Evolutionary conservation across 2,329 filamentous ascomycete genomes (phyloP).

Genomic region (Xylaria arbuscula): DNA sequence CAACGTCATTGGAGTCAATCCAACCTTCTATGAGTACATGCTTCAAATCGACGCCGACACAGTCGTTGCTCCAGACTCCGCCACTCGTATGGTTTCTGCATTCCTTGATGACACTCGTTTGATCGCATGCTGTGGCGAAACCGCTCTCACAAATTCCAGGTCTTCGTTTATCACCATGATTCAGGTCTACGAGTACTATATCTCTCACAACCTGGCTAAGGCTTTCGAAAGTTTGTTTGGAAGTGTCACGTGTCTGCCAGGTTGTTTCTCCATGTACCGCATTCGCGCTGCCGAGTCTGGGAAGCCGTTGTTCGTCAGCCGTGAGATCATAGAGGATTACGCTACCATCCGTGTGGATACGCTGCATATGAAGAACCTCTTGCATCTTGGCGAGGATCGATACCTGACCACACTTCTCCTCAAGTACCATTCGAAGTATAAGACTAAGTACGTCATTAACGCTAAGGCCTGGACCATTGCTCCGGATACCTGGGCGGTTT

Average conservation of each 20-base stretch:
- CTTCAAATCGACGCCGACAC: slow-evolving; percentile 98
- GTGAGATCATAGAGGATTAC: slow-evolving; percentile 89
- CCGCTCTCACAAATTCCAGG: slow-evolving; percentile 91
- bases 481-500: slow-evolving; percentile 92
- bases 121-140: slow-evolving; percentile 96
- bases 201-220: slow-evolving; percentile 96
- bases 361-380: slow-evolving; percentile 97
- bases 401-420: slow-evolving; percentile 94
- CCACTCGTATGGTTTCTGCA: slow-evolving; percentile 88
- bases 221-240: slow-evolving; percentile 98
- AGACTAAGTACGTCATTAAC: slow-evolving; percentile 95
- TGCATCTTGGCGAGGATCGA: slow-evolving; percentile 97
- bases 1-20: slow-evolving; percentile 98
- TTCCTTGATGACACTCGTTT: slow-evolving; percentile 92
- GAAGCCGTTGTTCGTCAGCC: slow-evolving; percentile 95
- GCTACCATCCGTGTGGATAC: slow-evolving; percentile 96
- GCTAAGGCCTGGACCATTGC: slow-evolving; percentile 98
- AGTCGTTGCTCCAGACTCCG: slow-evolving; percentile 88
- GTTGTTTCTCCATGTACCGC: slow-evolving; percentile 99
- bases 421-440: slow-evolving; percentile 92
- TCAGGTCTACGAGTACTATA: slow-evolving; percentile 99
- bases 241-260: slow-evolving; percentile 95
- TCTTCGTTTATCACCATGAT: slow-evolving; percentile 97
- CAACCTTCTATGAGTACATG: slow-evolving; percentile 97
- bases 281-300: slow-evolving; percentile 93